Evolutionary conservation across 2,329 filamentous ascomycete species (phyloP), one percentile per base, ranked within the genome.

Genomic region (Neophaeococcomyces mojaviensis): DNA sequence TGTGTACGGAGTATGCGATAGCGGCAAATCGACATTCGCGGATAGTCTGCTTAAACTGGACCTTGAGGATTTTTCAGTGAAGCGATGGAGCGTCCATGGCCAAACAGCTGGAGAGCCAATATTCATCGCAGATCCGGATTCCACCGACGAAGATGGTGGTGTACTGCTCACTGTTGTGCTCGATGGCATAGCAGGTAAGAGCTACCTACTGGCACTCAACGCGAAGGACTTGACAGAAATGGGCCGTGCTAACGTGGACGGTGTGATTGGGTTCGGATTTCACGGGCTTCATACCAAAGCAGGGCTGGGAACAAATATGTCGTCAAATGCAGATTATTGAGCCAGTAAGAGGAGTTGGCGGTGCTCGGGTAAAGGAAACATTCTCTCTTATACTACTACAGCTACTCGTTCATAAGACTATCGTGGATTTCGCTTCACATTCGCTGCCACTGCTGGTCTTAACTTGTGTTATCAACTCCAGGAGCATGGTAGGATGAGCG

Each of bases 81-180:
- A 62, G 0, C 56, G 65, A 34, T 78, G 76, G 73, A 64, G 65
- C 10, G 52, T 58, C 3, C 66, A 71, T 31, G 71, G 65, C 0
- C 74, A 78, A 46, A 73, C 70, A 1, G 71, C 76, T 0, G 70
- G 74, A 1, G 76, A 79, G 52, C 61, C 74, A 0, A 74, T 78
- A 22, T 79, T 78, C 46, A 61, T 79, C 2, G 59, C 65, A 1
- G 55, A 67, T 48, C 68, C 68, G 0, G 41, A 52, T 9, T 58
- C 63, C 5, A 61, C 59, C 3, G 62, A 62, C 1, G 75, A 78
- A 48, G 76, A 79, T 52, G 72, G 73, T 36, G 76, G 76, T 0
- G 65, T 75, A 1, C 52, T 78, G 15, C 58, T 79, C 36, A 72
- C 65, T 38, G 73, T 77, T 1, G 72, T 78, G 2, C 59, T 78